Base-by-base conservation (phyloP, 768 basidiomycete species). In the Boletus edulis region DNA sequence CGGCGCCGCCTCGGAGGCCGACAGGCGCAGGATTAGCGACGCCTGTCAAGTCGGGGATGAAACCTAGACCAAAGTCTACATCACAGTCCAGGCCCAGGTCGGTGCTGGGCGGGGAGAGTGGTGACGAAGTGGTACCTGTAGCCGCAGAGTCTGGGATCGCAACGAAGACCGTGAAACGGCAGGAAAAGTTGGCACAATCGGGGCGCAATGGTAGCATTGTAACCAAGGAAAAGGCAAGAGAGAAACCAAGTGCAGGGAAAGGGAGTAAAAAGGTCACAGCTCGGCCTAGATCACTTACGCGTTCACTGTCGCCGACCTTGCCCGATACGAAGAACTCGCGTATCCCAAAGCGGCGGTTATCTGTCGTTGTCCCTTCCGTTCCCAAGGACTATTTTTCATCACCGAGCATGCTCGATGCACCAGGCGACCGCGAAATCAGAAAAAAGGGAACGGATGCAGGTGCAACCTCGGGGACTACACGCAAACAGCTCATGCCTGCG, bases 351-450 rank as follows among this genome's bases (percentile, higher is more conserved):
- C 67, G 63, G 20, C 58, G 52, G 15, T 41, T 68, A 4, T 71
- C 67, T 12, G 72, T 73, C 11, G 18, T 72, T 3, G 49, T 73
- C 11, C 71, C 72, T 13, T 37, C 68, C 10, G 42, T 70, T 0
- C 57, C 67, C 7, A 52, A 55, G 37, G 63, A 70, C 3, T 70
- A 70, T 31, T 62, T 71, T 38, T 62, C 59, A 13, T 59, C 69
- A 9, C 62, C 54, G 24, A 42, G 54, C 14, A 20, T 18, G 24
- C 43, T 20, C 9, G 46, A 38, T 1, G 27, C 13, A 2, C 45
- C 52, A n/a, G 17, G 15, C n/a, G 18, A 42, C 9, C 39, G 17
- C 24, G 27, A 38, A 38, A 17, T 17, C 4, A n/a, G 18, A 20
- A 44, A 55, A 40, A 48, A 27, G 13, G 34, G 29, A 12, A 37